phyloP scores from a whole-genome alignment of 1,139 yeast species.

The Sugiyamaella grinbergsii region DNA sequence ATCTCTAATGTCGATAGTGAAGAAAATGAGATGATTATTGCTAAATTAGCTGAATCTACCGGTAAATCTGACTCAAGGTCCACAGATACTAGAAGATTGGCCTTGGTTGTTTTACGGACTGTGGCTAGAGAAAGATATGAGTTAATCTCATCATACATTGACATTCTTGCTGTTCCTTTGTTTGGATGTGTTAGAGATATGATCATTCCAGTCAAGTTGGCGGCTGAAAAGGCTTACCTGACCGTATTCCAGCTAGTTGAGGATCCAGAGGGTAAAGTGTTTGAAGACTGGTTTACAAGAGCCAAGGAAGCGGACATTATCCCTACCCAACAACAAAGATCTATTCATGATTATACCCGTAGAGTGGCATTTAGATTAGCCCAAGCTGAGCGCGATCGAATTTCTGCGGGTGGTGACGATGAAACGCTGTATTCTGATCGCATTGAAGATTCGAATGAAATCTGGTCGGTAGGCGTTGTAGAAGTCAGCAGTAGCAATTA shows the following conservation, averaged over 20 bases:
- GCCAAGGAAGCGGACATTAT: constrained; percentile 28
- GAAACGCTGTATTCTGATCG: constrained; percentile 83
- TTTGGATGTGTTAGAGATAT: constrained; percentile 84
- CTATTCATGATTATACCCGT: constrained; percentile 83
- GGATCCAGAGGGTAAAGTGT: constrained; percentile 57
- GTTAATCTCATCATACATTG: constrained; percentile 55
- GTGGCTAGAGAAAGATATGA: constrained; percentile 62
- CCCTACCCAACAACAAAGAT: constrained; percentile 58
- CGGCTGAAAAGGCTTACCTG: constrained; percentile 89
- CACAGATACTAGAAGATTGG: constrained; percentile 75
- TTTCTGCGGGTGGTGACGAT: constrained; percentile 87
- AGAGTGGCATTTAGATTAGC: constrained; percentile 87
- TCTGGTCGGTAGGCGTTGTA: constrained; percentile 37
- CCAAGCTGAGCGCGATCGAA: constrained; percentile 78
- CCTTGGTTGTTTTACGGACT: constrained; percentile 76
- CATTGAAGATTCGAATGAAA: constrained; percentile 81
- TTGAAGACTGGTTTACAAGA: constrained; percentile 60
- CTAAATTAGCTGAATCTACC: constrained; percentile 51
- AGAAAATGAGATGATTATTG: constrained; percentile 26
- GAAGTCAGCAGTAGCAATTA: constrained; percentile 19
- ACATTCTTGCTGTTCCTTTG: constrained; percentile 66
- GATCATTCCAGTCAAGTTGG: constrained; percentile 85
- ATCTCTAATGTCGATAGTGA: constrained; percentile 27
- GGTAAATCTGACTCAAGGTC: constrained; percentile 62
- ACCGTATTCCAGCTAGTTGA: constrained; percentile 72